Evolutionary conservation across 768 basidiomycete genomes (phyloP).

Genomic region (Trametes coccinea): DNA sequence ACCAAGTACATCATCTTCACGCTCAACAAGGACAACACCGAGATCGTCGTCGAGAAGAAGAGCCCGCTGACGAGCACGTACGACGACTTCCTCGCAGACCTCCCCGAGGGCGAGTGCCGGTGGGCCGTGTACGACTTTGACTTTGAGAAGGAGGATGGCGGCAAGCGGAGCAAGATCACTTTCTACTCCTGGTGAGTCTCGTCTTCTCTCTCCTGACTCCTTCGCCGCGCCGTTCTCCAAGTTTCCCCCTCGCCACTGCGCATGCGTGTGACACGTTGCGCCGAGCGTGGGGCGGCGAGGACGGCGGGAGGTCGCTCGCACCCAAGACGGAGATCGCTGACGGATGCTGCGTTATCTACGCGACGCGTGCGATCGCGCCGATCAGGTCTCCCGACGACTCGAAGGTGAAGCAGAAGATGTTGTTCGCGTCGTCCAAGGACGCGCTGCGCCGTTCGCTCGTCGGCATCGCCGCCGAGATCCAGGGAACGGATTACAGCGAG

Average conservation of each 20-base stretch:
- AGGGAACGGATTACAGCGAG: constrained; percentile 79
- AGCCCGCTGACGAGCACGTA: constrained; percentile 49
- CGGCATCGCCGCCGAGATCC: constrained; percentile 80
- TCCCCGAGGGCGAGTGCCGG: constrained; percentile 75
- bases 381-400: constrained; percentile 84
- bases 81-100: constrained; percentile 69
- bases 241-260: background rate
- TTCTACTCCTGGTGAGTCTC: constrained; percentile 82
- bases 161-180: constrained; percentile 82
- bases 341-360: constrained; percentile 14
- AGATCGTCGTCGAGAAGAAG: constrained; percentile 77
- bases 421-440: constrained; percentile 86
- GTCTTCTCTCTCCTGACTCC: background rate
- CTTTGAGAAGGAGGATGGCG: constrained; percentile 70
- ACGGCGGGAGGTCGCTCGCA: background rate
- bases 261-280: constrained; percentile 1
- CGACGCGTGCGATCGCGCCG: constrained; percentile 19
- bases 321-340: constrained; percentile 7
- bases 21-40: constrained; percentile 58
- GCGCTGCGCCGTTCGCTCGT: constrained; percentile 70
- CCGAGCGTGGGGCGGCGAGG: too few species aligned
- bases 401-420: constrained; percentile 90
- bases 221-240: background rate
- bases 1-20: constrained; percentile 82
- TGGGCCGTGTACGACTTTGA: constrained; percentile 96